Conservation (phyloP, 1,284 basidiomycete genomes). For the Caloboletus firmus region DNA sequence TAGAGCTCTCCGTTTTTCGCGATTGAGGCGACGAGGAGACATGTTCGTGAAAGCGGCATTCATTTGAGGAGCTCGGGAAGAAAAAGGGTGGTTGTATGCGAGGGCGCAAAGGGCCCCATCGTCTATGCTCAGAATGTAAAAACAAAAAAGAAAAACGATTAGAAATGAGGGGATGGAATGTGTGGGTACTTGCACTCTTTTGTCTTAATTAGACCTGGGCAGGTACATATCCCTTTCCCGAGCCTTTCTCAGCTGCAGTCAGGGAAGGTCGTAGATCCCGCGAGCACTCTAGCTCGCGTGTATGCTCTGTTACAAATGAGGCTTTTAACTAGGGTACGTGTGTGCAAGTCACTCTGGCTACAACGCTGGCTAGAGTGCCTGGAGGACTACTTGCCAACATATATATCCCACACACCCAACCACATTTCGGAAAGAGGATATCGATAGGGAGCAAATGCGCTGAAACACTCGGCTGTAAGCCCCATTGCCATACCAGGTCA, state of each 20-base stretch:
- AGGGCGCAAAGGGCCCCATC: not conserved
- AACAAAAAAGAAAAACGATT: no score
- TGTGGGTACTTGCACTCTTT: not conserved
- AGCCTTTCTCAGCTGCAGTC: not conserved
- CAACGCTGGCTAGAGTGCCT: not conserved
- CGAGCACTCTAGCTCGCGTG: not conserved
- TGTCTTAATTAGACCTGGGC: not conserved
- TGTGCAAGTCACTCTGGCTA: not conserved
- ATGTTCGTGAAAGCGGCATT: not conserved
- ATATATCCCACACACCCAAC: not conserved
- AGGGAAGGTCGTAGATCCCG: no score
- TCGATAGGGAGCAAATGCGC: not conserved
- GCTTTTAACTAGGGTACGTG: not conserved
- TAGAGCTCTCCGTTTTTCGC: not conserved
- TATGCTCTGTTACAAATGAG: not conserved
- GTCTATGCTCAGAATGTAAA: not conserved
- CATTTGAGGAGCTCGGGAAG: not conserved
- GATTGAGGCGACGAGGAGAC: not conserved
- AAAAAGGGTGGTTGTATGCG: not conserved
- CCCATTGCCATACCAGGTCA: no score
- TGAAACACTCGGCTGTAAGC: not conserved
- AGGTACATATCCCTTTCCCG: not conserved
- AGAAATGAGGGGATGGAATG: constrained; percentile 1
- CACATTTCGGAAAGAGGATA: not conserved
- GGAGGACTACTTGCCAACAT: not conserved